A percentile compares a stretch with the other conserved stretches of the same genome.
Evolutionary conservation across 2,329 filamentous ascomycete species (phyloP).

Genomic region (Plectosphaerella plurivora): DNA sequence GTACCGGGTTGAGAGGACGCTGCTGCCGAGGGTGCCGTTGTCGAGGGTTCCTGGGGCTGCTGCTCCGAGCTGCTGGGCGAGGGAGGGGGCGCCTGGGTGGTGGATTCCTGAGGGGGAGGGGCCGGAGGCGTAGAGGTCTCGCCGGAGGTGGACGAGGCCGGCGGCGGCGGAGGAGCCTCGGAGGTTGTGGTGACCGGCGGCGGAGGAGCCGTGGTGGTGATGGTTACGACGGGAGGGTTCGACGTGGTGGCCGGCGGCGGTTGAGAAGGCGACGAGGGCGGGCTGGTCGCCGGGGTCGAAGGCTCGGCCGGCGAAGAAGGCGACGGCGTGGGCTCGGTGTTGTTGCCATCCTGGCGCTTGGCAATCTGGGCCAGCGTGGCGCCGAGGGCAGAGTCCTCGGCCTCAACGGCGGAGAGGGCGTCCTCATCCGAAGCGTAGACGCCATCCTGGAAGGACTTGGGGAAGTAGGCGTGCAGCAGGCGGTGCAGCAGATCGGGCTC

Average conservation of each 20-base stretch:
- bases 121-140: conserved; percentile 5
- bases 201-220: conserved; percentile 1
- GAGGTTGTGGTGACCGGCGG: not conserved
- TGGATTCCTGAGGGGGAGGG: not conserved
- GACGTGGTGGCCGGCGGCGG: not conserved
- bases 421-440: conserved; percentile 61
- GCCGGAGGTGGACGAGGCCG: not conserved
- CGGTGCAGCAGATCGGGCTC: conserved; percentile 60
- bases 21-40: conserved; percentile 11
- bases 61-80: conserved; percentile 11
- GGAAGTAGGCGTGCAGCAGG: conserved; percentile 59
- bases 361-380: conserved; percentile 60
- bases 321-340: conserved; percentile 8
- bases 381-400: conserved; percentile 56
- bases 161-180: conserved; percentile 9
- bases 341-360: conserved; percentile 48
- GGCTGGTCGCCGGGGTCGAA: not conserved
- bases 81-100: conserved; percentile 1
- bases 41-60: too few relatives aligned
- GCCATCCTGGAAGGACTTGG: conserved; percentile 62
- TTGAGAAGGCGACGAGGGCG: conserved; percentile 2
- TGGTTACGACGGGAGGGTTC: not conserved
- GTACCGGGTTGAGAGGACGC: conserved; percentile 21
- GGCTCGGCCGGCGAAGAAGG: not conserved
- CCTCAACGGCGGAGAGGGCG: conserved; percentile 59